A percentile compares a stretch with the other conserved stretches of the same genome.
Conservation (phyloP, 345 rosid species). For the Aquilaria yunnanensis region DNA sequence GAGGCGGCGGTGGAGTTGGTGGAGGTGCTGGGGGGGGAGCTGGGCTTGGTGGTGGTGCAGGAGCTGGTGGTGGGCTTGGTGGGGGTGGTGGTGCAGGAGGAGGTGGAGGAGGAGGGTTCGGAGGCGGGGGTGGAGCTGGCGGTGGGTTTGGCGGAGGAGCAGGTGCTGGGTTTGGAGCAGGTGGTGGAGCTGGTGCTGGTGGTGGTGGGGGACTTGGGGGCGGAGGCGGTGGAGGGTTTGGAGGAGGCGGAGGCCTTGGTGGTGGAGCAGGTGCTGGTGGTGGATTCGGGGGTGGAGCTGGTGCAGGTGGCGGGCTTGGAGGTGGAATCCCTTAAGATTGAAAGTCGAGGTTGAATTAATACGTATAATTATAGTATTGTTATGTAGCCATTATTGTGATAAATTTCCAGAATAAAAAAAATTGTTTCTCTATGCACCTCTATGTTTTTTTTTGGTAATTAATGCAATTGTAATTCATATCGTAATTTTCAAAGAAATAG, state of each 20-base stretch:
- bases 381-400: too few species aligned
- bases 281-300: slow-evolving; percentile 24
- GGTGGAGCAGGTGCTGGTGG: slow-evolving; percentile 22
- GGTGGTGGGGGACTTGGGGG: slow-evolving; percentile 22
- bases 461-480: too few species aligned
- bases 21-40: slow-evolving; percentile 31
- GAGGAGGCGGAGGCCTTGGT: slow-evolving; percentile 14
- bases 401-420: neutral
- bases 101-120: slow-evolving; percentile 24
- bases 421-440: neutral
- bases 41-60: slow-evolving; percentile 19
- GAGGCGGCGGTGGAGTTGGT: slow-evolving; percentile 32
- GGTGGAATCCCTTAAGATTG: slow-evolving; percentile 25
- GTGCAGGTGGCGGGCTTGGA: slow-evolving; percentile 29
- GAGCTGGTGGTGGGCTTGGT: slow-evolving; percentile 25
- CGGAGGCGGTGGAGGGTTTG: slow-evolving; percentile 20
- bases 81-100: slow-evolving; percentile 18
- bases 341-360: neutral
- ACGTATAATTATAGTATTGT: too few species aligned
- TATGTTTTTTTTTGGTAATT: neutral
- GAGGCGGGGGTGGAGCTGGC: slow-evolving; percentile 27
- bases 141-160: slow-evolving; percentile 21
- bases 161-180: slow-evolving; percentile 14
- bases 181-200: slow-evolving; percentile 15
- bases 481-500: too few species aligned